Percentiles rank a stretch among this genome's conserved stretches.
Evolutionary conservation across 208 protist species (phyloP).

Genomic region (Acanthamoeba healyi): DNA sequence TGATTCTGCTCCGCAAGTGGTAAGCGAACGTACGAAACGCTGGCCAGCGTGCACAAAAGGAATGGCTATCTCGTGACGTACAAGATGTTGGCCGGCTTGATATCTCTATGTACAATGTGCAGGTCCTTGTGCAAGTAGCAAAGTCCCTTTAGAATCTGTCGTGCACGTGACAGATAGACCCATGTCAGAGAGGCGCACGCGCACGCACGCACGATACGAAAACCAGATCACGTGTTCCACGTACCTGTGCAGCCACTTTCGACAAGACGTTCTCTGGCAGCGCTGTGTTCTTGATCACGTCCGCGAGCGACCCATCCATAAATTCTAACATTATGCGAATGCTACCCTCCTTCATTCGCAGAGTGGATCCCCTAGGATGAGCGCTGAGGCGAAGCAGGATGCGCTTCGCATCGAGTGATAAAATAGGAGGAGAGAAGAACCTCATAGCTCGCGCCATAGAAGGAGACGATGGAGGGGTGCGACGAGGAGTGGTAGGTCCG

Average conservation of each 20-base stretch:
- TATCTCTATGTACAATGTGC: conserved; percentile 85
- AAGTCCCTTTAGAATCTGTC: conserved; percentile 72
- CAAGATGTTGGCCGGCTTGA: conserved; percentile 80
- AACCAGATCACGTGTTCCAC: too few species aligned
- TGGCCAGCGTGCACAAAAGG: too few species aligned
- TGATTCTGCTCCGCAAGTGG: conserved; percentile 73
- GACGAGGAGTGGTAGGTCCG: conserved; percentile 79
- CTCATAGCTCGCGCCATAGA: conserved; percentile 81
- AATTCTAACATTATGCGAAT: conserved; percentile 71
- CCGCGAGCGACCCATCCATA: conserved; percentile 83
- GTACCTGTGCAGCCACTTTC: conserved; percentile 76
- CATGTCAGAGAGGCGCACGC: too few species aligned
- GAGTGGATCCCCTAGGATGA: background rate
- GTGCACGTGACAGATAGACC: too few species aligned
- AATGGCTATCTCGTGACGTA: background rate
- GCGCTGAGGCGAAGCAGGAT: too few species aligned
- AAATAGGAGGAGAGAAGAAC: conserved; percentile 56
- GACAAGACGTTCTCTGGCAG: conserved; percentile 79
- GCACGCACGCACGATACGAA: too few species aligned
- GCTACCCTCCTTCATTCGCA: conserved; percentile 1
- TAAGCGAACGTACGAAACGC: background rate
- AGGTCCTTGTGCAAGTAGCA: conserved; percentile 80
- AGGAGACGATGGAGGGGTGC: conserved; percentile 80
- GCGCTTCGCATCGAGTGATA: conserved; percentile 36
- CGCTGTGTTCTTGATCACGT: conserved; percentile 54